Percentiles rank a stretch among this genome's conserved stretches.
Conservation (phyloP, 2,329 filamentous ascomycete species). For the Paraphaeosphaeria sporulosa region DNA sequence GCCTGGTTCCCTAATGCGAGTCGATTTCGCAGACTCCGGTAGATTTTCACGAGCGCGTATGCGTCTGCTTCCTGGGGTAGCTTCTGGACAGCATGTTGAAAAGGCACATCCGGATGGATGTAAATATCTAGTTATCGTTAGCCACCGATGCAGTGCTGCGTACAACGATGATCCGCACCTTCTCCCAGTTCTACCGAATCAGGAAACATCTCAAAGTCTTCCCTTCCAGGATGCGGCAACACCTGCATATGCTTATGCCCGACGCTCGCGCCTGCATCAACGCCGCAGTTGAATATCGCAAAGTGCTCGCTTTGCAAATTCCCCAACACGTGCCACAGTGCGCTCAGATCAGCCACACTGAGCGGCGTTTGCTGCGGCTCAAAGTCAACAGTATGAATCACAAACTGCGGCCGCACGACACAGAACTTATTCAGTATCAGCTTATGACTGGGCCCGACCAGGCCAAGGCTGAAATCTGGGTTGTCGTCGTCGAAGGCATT, state of each 20-base stretch:
- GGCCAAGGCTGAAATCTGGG: conserved; percentile 10
- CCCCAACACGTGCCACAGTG: conserved; percentile 3
- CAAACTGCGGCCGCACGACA: conserved; percentile 12
- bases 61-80: background rate
- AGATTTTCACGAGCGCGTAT: background rate
- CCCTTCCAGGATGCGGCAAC: conserved; percentile 5
- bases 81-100: conserved; percentile 10
- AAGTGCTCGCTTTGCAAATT: conserved; percentile 9
- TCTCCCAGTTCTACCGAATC: background rate
- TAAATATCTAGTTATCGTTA: conserved; percentile 1
- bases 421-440: conserved; percentile 16
- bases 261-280: conserved; percentile 9
- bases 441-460: conserved; percentile 7
- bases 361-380: conserved; percentile 12
- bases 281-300: conserved; percentile 16
- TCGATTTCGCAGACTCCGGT: background rate
- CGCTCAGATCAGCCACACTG: conserved; percentile 3
- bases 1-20: background rate
- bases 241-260: conserved; percentile 16
- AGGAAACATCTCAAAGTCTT: conserved; percentile 7
- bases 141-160: background rate
- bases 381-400: conserved; percentile 11
- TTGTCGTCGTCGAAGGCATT: conserved; percentile 13
- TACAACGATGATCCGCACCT: background rate
- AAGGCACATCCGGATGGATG: background rate